Conservation (phyloP, 768 basidiomycete species). For the Daedaleopsis sinensis region DNA sequence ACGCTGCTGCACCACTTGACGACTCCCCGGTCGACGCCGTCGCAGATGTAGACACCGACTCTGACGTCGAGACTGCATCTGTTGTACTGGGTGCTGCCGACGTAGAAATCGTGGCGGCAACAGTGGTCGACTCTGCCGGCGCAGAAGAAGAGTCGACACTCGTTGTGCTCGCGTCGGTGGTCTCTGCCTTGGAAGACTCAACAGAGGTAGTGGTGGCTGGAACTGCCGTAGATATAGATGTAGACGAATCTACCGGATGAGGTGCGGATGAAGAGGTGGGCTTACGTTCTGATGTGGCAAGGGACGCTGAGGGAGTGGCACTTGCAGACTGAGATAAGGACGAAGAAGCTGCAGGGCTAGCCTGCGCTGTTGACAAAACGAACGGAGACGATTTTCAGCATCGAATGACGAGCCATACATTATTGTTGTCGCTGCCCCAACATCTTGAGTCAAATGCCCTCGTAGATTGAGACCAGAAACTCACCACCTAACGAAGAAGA, state of each 20-base stretch:
- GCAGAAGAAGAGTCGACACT: neutral
- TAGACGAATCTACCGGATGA: neutral
- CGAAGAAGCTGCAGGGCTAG: conserved; percentile 19
- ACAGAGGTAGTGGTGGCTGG: neutral
- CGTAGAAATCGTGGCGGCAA: neutral
- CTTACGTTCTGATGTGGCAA: neutral
- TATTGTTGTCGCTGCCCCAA: neutral
- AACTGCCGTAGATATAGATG: neutral
- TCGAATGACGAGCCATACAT: neutral
- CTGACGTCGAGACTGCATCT: neutral
- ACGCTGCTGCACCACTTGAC: neutral
- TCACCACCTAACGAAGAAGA: conserved; percentile 20
- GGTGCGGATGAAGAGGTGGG: neutral
- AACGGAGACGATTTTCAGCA: neutral
- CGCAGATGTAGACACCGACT: neutral
- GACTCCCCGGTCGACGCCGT: neutral
- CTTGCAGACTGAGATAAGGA: conserved; percentile 7
- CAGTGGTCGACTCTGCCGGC: neutral
- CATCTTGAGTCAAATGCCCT: neutral
- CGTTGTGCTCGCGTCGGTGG: neutral
- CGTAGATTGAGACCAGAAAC: neutral
- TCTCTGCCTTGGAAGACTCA: neutral
- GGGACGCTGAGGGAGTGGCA: neutral
- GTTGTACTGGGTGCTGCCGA: neutral
- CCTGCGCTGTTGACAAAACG: conserved; percentile 13